phyloP scores from a whole-genome alignment of 495 filamentous ascomycete genomes.

The Talaromyces thailandensis region DNA sequence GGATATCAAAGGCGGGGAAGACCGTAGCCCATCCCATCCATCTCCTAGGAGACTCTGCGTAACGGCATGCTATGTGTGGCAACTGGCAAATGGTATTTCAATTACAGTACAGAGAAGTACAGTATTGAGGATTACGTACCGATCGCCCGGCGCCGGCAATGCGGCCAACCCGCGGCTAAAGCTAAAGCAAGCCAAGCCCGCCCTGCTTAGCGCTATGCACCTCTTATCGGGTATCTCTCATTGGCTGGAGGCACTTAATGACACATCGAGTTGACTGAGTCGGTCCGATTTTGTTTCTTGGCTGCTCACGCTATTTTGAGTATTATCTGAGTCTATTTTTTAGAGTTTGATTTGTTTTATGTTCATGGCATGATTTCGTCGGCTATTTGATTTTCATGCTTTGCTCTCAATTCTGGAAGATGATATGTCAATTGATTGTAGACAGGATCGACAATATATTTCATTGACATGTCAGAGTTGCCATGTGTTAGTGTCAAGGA shows the following conservation, averaged over 20 bases:
- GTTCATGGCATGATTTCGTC: background rate
- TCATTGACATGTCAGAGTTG: background rate
- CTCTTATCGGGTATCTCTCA: background rate
- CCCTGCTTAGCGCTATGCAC: background rate
- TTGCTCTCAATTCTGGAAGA: background rate
- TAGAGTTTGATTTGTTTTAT: background rate
- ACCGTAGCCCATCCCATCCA: background rate
- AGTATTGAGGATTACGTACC: background rate
- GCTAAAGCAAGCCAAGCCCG: background rate
- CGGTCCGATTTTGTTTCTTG: background rate
- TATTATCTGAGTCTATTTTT: background rate
- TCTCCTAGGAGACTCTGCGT: background rate
- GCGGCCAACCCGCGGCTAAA: background rate
- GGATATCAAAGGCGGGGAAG: background rate
- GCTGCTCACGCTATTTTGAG: background rate
- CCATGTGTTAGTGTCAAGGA: background rate
- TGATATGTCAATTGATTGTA: background rate
- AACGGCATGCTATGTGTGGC: no score
- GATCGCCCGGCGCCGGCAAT: background rate
- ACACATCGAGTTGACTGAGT: conserved; percentile 7
- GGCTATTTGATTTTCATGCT: background rate
- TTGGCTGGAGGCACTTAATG: background rate
- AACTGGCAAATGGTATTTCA: background rate
- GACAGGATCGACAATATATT: background rate
- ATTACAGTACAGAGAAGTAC: background rate